Percentiles rank a stretch among this genome's conserved stretches.
phyloP scores from a whole-genome alignment of 768 basidiomycete genomes.

The Naematelia encephala region DNA sequence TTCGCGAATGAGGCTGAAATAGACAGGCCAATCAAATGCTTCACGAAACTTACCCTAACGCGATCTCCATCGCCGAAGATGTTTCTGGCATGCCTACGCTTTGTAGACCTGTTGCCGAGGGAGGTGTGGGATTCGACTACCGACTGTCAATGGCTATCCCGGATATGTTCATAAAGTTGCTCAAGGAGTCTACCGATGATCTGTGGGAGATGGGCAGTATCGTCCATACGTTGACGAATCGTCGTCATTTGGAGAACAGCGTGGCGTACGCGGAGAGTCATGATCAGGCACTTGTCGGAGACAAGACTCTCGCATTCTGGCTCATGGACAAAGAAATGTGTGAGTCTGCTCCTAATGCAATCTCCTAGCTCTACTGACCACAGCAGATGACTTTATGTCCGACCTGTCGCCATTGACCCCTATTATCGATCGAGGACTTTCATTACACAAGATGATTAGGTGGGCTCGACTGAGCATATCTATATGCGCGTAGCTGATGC shows the following conservation, averaged over 20 bases:
- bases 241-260: slow-evolving; percentile 83
- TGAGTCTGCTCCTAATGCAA: slow-evolving; percentile 52
- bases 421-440: slow-evolving; percentile 78
- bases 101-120: slow-evolving; percentile 69
- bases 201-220: slow-evolving; percentile 86
- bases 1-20: background rate
- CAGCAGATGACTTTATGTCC: slow-evolving; percentile 87
- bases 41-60: slow-evolving; percentile 71
- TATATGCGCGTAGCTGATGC: slow-evolving; percentile 1
- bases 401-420: slow-evolving; percentile 77
- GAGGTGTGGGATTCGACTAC: slow-evolving; percentile 97
- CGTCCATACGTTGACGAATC: slow-evolving; percentile 82
- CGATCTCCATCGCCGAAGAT: slow-evolving; percentile 94
- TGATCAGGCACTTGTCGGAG: slow-evolving; percentile 96
- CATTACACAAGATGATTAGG: slow-evolving; percentile 98
- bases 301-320: slow-evolving; percentile 99
- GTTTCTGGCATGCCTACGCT: slow-evolving; percentile 99
- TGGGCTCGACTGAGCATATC: slow-evolving; percentile 49
- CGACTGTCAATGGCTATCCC: slow-evolving; percentile 97
- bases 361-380: background rate
- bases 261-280: slow-evolving; percentile 94
- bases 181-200: slow-evolving; percentile 84
- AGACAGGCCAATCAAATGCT: slow-evolving; percentile 87
- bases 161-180: slow-evolving; percentile 99
- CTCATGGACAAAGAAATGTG: slow-evolving; percentile 99